These are phyloP conservation scores for Mucor racemosus DNA, from an alignment of 371 early-diverging fungal genomes.

Conservation along the genomic window DNA sequence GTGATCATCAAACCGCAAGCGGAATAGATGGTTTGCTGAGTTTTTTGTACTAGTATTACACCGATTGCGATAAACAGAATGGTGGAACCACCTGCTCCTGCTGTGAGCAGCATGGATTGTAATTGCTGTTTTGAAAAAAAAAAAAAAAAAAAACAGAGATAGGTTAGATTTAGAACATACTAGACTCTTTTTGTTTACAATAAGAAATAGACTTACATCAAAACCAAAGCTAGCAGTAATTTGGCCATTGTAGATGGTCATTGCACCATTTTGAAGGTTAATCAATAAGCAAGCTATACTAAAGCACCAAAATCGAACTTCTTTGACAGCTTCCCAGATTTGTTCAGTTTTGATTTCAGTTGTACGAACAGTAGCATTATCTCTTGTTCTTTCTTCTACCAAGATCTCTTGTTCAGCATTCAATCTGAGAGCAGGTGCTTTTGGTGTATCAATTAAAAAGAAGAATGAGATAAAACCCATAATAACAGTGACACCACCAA, in stretches of 20 bases:
- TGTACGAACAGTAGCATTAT: constrained; percentile 43
- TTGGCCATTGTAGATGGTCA: constrained; percentile 39
- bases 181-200: not conserved
- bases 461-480: constrained; percentile 37
- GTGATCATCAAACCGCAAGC: constrained; percentile 29
- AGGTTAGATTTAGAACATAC: not conserved
- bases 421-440: constrained; percentile 28
- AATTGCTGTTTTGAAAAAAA: constrained; percentile 21
- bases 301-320: constrained; percentile 40
- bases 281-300: constrained; percentile 35
- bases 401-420: constrained; percentile 46
- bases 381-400: constrained; percentile 45
- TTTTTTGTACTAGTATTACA: constrained; percentile 21
- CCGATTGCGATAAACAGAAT: constrained; percentile 34
- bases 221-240: constrained; percentile 41
- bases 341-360: constrained; percentile 35
- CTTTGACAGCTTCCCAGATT: constrained; percentile 40
- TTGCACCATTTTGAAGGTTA: constrained; percentile 45
- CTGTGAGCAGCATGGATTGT: constrained; percentile 36
- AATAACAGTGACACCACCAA: constrained; percentile 31
- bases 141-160: not conserved
- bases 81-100: constrained; percentile 35
- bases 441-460: constrained; percentile 43
- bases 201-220: constrained; percentile 28
- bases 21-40: constrained; percentile 31